These are phyloP conservation scores for Mariannaea sp. DNA, from an alignment of 2,329 filamentous ascomycete species.

Conservation along the genomic window DNA sequence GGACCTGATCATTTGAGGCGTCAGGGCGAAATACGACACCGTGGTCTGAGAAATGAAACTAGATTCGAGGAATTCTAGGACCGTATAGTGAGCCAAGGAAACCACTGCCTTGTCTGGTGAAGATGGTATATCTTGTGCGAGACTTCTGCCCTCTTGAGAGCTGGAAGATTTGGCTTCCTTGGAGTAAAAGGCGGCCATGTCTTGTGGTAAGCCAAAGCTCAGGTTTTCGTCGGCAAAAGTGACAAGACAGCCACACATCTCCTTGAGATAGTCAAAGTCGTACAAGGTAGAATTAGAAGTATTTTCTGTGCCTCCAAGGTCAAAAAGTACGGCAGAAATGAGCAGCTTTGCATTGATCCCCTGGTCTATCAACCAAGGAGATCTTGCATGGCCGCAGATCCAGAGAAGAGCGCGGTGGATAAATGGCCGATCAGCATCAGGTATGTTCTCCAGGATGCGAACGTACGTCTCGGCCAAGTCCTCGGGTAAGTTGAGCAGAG, in stretches of 20 bases:
- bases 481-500: background rate
- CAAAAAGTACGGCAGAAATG: no score
- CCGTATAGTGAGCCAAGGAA: background rate
- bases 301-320: background rate
- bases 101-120: background rate
- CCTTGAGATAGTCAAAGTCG: background rate
- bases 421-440: background rate
- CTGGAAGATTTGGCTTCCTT: no score
- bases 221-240: background rate
- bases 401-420: background rate
- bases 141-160: no score
- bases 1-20: no score
- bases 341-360: background rate
- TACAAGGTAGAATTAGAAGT: background rate
- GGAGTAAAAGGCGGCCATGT: no score
- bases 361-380: no score
- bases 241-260: background rate
- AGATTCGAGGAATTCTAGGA: background rate
- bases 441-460: background rate
- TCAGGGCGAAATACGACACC: background rate
- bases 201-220: no score
- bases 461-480: constrained; percentile 6
- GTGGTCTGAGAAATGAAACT: background rate
- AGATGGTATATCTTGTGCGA: no score
- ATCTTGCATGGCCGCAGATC: background rate